Base-by-base conservation (phyloP, 208 protist species). In the Acanthamoeba sp. region DNA sequence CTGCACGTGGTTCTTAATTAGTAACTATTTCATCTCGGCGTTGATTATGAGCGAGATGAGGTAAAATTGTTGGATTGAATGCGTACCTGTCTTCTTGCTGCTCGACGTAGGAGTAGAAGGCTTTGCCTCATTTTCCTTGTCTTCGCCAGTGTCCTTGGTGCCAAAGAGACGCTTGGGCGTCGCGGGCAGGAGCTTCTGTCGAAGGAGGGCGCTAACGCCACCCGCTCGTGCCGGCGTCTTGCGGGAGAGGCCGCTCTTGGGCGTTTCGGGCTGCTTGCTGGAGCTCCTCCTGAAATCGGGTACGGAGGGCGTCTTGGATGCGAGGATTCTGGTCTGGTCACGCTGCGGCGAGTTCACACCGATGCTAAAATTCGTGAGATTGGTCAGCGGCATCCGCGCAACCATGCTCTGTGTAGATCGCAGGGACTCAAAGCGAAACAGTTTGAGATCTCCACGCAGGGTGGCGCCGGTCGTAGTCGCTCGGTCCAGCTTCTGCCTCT, bases 381-480 rank as follows among this genome's bases (percentile, higher is more conserved):
- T 87, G 42, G 42, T 18, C 5, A 87, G 45, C 0, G 78, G 78
- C 45, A 36, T 7, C 6, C 78, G 78, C 78, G 27, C 0, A 2
- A 87, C 78, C 78, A 87, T 50, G 78, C 78, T 87, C 78, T 87
- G 38, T 40, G 69, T 78, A 0, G 78, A 87, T 20, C 45, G 38
- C 38, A 87, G 45, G 7, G 45, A 38, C 42, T 87, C 29, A 38
- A 59, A 87, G 2, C 59, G 57, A n/a, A 87, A 87, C 4, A 87
- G 78, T n/a, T 87, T 87, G 38, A 87, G 38, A 59, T 87, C 78
- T 16, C 78, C 78, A 59, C 78, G 78, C 45, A 87, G 32, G 27
- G 29, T 87, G 29, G 78, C 78, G 38, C 42, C 38, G 38, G 45
- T 59, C 18, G 78, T 87, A 24, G 78, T 87, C 16, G 78, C 78